phyloP scores from a whole-genome alignment of 768 basidiomycete genomes.

The Chalciporus sphaerocephalus region DNA sequence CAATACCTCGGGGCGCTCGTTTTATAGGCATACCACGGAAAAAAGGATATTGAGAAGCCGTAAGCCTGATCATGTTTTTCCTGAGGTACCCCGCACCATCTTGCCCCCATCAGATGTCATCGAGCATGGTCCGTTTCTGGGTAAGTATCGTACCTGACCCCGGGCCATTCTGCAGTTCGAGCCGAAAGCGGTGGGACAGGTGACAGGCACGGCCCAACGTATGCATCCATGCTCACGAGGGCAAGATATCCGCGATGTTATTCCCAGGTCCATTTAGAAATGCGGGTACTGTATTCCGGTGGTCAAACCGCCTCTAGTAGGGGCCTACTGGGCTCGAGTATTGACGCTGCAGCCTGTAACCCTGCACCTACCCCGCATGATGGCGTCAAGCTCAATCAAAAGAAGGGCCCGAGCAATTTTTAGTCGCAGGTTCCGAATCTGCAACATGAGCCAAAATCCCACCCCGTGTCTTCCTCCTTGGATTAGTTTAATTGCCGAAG shows the following conservation, averaged over 20 bases:
- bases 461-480: too few species aligned
- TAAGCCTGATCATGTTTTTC: slow-evolving; percentile 16
- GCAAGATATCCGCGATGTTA: neutral
- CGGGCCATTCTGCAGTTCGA: neutral
- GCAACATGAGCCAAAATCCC: too few species aligned
- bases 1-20: neutral
- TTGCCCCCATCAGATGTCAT: neutral
- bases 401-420: neutral
- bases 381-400: neutral
- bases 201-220: neutral
- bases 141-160: slow-evolving; percentile 1
- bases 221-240: neutral
- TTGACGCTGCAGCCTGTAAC: too few species aligned
- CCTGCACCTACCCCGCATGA: too few species aligned
- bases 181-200: neutral
- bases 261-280: too few species aligned
- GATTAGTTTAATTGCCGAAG: too few species aligned
- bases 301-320: too few species aligned
- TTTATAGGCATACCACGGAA: slow-evolving; percentile 12
- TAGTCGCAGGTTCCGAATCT: too few species aligned
- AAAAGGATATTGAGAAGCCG: slow-evolving; percentile 3
- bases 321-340: too few species aligned
- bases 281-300: too few species aligned
- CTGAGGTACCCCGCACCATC: slow-evolving; percentile 17
- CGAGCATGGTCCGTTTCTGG: neutral